Conservation (phyloP, 371 early-diverging fungal species). For the Nematocida ironsii region DNA sequence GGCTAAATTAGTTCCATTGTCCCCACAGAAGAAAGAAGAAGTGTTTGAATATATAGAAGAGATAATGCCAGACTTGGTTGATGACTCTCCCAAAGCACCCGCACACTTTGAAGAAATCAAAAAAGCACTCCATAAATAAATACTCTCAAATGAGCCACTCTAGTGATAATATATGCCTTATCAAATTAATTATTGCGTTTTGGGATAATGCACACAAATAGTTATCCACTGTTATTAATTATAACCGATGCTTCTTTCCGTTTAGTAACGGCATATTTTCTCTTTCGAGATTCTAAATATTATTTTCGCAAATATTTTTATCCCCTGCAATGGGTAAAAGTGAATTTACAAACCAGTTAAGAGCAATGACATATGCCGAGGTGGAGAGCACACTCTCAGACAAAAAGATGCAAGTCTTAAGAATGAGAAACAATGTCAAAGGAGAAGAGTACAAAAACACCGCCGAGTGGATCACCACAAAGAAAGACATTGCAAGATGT, state of each 20-base stretch:
- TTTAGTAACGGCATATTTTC: too few relatives aligned
- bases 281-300: too few relatives aligned
- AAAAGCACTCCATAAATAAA: conserved; percentile 36
- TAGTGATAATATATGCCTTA: not conserved
- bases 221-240: not conserved
- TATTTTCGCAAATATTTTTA: conserved; percentile 51
- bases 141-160: not conserved
- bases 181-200: too few relatives aligned
- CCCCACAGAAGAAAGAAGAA: conserved; percentile 30
- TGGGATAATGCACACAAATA: not conserved
- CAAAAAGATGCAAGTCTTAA: conserved; percentile 47
- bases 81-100: conserved; percentile 51
- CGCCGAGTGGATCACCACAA: conserved; percentile 52
- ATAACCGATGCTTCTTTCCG: too few relatives aligned
- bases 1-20: not conserved
- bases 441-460: conserved; percentile 19
- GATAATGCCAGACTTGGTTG: conserved; percentile 36
- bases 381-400: conserved; percentile 45
- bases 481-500: conserved; percentile 58
- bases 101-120: conserved; percentile 26
- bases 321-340: conserved; percentile 46
- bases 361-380: conserved; percentile 32
- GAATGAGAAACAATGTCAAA: conserved; percentile 37
- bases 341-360: conserved; percentile 34
- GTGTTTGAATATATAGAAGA: conserved; percentile 43